Conservation (phyloP, 306 rosid genomes). For the Crotalaria pallida region DNA sequence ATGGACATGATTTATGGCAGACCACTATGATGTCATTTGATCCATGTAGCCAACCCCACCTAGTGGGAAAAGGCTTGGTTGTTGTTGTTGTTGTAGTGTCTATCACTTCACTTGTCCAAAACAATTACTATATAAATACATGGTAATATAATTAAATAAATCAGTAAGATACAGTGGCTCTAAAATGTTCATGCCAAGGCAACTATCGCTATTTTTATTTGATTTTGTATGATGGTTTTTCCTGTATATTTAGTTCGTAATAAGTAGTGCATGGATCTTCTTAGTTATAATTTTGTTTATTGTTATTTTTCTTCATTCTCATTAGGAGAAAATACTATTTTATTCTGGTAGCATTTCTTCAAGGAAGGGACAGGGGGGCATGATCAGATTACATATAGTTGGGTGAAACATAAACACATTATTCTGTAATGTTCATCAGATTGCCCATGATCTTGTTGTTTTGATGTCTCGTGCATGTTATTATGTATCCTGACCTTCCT, state of each 20-base stretch:
- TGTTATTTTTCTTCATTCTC: not conserved
- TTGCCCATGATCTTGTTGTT: conserved; percentile 14
- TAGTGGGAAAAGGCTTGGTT: too few species aligned
- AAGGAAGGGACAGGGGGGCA: not conserved
- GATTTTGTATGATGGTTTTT: not conserved
- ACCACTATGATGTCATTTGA: too few species aligned
- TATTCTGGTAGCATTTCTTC: not conserved
- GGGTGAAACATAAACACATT: not conserved
- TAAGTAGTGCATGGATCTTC: not conserved
- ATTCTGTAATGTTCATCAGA: not conserved
- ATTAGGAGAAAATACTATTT: not conserved
- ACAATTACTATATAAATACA: not conserved
- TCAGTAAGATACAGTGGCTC: not conserved
- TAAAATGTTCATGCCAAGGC: not conserved
- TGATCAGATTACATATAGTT: not conserved
- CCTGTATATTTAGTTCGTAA: too few species aligned
- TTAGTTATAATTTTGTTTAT: not conserved
- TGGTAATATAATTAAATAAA: not conserved
- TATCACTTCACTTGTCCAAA: not conserved
- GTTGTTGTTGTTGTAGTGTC: too few species aligned
- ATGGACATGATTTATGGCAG: too few species aligned
- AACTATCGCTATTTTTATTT: not conserved
- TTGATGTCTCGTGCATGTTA: not conserved
- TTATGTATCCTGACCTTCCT: not conserved
- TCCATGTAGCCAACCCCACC: too few species aligned